Evolutionary conservation across 306 rosid species (phyloP).

Genomic region (Gynostemma pentaphyllum): DNA sequence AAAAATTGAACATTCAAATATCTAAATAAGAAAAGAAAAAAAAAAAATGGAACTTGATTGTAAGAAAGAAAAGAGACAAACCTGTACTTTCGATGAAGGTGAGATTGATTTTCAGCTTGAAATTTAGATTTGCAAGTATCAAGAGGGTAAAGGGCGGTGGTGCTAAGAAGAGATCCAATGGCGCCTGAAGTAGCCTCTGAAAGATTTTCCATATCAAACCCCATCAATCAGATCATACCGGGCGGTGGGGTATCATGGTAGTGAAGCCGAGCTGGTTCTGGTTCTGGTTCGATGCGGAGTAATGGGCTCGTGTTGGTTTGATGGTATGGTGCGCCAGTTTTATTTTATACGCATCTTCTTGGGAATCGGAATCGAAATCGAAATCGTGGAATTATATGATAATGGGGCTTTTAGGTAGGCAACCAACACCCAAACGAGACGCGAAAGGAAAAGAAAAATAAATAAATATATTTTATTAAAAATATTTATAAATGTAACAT

Average conservation of each 20-base stretch:
- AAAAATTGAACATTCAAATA: too few species aligned
- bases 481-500: too few species aligned
- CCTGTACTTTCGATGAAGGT: constrained; percentile 68
- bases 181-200: constrained; percentile 97
- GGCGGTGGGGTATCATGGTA: too few species aligned
- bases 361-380: constrained; percentile 9
- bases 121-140: constrained; percentile 94
- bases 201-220: constrained; percentile 64
- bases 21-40: too few species aligned
- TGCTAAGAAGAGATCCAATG: constrained; percentile 84
- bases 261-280: too few species aligned
- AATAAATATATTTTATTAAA: too few species aligned
- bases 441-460: too few species aligned
- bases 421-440: neutral
- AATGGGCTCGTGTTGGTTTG: too few species aligned
- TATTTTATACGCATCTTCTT: constrained; percentile 8
- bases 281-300: too few species aligned
- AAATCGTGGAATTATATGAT: constrained; percentile 1
- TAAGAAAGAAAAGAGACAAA: neutral
- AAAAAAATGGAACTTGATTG: too few species aligned
- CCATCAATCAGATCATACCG: too few species aligned
- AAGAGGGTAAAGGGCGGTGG: constrained; percentile 79
- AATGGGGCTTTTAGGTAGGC: neutral
- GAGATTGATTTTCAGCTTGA: constrained; percentile 88
- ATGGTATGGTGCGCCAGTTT: too few species aligned